Base-by-base conservation (phyloP, 305 asterid genomes). In the Rubia balearica region DNA sequence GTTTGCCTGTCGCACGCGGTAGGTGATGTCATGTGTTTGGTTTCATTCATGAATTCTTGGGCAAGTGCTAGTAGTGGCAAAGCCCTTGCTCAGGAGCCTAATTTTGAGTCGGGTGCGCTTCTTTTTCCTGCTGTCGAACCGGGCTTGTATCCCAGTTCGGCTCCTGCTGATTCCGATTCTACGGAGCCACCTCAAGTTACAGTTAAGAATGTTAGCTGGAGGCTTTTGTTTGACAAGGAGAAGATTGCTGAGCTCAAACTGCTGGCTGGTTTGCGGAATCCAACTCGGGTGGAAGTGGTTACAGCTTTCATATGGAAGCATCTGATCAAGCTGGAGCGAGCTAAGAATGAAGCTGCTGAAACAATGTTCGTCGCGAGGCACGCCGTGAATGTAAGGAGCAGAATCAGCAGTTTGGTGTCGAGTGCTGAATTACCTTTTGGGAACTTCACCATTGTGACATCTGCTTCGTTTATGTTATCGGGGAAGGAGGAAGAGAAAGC, bases 251-350 rank as follows among this genome's bases (percentile, higher is more conserved):
- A 69, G 2, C 61, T 84, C 36, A 82, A 63, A 46, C 64, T 69
- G 46, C 62, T 60, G 5, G 41, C 19, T 4, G n/a, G 41, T 74
- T 45, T 9, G 57, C 69, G 57, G 75, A 51, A 43, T 1, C 83
- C 84, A 0, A 79, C 79, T 16, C 61, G 84, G 33, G 82, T 82
- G 41, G 86, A 82, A 38, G 82, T 73, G 2, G 76, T 82, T 53
- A 75, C 84, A 12, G 84, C 86, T 68, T 77, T 75, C 68, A 51
- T 82, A 8, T 79, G 82, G 86, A 59, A 36, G 46, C 75, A 77
- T 51, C 59, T 75, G n/a, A 77, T 79, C 6, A 65, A 71, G 13
- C 6, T 62, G 8, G 45, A 24, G 4, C 36, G 65, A 57, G 40
- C 60, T 42, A 49, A 55, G 12, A 24, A 16, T 2, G 49, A 16